Conservation (phyloP, 78 protist species). For the Guillardia theta region DNA sequence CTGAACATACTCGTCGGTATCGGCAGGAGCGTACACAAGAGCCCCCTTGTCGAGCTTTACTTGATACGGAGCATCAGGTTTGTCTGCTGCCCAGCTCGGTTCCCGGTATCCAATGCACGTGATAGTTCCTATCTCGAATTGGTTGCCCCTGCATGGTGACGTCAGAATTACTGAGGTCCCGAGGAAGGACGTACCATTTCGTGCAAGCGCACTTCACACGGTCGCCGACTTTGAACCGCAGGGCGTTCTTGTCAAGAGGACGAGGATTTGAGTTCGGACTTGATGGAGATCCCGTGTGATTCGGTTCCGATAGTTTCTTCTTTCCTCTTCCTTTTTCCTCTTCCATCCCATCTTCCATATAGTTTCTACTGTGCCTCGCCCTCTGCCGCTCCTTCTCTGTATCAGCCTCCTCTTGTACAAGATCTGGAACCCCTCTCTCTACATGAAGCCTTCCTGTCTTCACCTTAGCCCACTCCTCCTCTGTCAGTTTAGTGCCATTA, state of each 20-base stretch:
- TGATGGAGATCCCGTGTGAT: no score
- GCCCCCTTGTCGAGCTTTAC: conserved; percentile 17
- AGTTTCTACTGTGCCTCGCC: neutral
- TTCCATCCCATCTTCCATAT: no score
- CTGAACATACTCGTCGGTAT: neutral
- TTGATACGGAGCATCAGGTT: neutral
- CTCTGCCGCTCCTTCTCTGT: neutral
- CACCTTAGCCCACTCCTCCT: neutral
- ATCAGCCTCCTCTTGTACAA: neutral
- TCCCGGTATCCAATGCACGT: neutral
- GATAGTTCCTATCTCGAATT: neutral
- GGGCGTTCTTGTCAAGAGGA: no score
- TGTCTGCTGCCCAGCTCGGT: neutral
- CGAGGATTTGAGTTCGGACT: no score
- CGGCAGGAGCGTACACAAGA: neutral
- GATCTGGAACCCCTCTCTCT: neutral
- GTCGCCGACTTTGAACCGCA: neutral
- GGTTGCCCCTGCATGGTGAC: neutral
- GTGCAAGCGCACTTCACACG: neutral
- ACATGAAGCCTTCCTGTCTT: neutral
- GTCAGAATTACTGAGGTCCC: neutral
- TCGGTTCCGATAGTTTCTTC: no score
- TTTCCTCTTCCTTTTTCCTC: no score
- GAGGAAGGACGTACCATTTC: neutral
- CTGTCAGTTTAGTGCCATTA: neutral